Percentiles rank a stretch among this genome's conserved stretches.
Conservation (phyloP, 1,284 basidiomycete genomes). For the Papiliotrema nemorosa region DNA sequence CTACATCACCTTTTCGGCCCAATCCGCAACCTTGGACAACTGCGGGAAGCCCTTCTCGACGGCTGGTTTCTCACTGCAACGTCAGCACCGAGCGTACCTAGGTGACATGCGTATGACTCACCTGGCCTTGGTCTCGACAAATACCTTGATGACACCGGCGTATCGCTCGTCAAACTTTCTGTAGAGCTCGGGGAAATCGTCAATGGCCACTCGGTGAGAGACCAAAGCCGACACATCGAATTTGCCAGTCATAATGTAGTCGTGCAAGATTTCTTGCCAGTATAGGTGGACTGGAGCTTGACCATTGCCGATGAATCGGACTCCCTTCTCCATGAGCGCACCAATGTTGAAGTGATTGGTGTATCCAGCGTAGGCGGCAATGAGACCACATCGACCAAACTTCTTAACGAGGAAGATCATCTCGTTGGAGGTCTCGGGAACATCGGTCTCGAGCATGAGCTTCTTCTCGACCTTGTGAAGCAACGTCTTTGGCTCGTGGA, state of each 20-base stretch:
- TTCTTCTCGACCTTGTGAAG: conserved; percentile 66
- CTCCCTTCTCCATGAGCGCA: conserved; percentile 70
- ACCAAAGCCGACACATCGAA: conserved; percentile 64
- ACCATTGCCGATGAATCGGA: conserved; percentile 66
- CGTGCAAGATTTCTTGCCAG: conserved; percentile 66
- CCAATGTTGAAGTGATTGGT: conserved; percentile 64
- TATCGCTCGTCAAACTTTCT: conserved; percentile 61
- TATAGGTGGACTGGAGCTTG: conserved; percentile 68
- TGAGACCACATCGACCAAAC: conserved; percentile 61
- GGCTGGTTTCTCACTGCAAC: conserved; percentile 43
- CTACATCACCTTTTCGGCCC: conserved; percentile 47
- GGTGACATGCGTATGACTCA: conserved; percentile 11
- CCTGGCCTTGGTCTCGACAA: conserved; percentile 55
- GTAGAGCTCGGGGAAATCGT: conserved; percentile 54
- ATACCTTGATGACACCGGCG: conserved; percentile 63
- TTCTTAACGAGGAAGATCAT: conserved; percentile 57
- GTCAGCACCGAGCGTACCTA: background rate
- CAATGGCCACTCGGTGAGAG: conserved; percentile 62
- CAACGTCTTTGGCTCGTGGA: conserved; percentile 64
- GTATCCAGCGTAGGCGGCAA: conserved; percentile 60
- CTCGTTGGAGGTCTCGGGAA: conserved; percentile 63
- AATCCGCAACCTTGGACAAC: conserved; percentile 57
- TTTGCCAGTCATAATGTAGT: conserved; percentile 59
- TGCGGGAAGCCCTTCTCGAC: conserved; percentile 54
- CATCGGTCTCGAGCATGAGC: conserved; percentile 72